phyloP scores from a whole-genome alignment of 2,329 filamentous ascomycete genomes.

The Venturia aucupariae region DNA sequence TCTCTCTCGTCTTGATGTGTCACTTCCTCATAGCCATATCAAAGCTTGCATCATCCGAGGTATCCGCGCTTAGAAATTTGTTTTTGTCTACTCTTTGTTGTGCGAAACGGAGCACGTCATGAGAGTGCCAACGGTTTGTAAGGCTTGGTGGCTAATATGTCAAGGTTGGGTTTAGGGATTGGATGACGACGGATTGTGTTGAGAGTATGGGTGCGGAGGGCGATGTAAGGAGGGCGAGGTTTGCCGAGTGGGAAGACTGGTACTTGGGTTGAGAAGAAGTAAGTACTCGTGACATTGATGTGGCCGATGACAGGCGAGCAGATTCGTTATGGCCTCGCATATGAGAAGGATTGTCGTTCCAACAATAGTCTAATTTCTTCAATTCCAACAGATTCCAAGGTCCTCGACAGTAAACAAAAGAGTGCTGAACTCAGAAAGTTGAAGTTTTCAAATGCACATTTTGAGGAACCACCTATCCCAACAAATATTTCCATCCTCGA shows the following conservation, averaged over 20 bases:
- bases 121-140: not conserved
- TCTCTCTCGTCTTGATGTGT: not conserved
- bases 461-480: not conserved
- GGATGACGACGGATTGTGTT: not conserved
- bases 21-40: not conserved
- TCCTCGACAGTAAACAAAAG: not conserved
- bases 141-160: not conserved
- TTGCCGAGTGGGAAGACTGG: not conserved
- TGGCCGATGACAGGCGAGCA: no score
- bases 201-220: not conserved
- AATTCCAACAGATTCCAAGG: not conserved
- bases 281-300: no score
- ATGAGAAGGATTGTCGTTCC: not conserved
- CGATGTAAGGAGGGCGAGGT: not conserved
- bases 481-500: not conserved
- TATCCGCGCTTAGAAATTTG: not conserved
- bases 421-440: not conserved
- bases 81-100: not conserved
- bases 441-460: not conserved
- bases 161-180: not conserved
- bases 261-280: no score
- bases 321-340: not conserved
- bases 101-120: not conserved
- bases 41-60: not conserved
- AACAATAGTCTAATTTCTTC: not conserved